Evolutionary conservation across 164 flowering plant genomes (phyloP).

Genomic region (Paratinospora sagittata): DNA sequence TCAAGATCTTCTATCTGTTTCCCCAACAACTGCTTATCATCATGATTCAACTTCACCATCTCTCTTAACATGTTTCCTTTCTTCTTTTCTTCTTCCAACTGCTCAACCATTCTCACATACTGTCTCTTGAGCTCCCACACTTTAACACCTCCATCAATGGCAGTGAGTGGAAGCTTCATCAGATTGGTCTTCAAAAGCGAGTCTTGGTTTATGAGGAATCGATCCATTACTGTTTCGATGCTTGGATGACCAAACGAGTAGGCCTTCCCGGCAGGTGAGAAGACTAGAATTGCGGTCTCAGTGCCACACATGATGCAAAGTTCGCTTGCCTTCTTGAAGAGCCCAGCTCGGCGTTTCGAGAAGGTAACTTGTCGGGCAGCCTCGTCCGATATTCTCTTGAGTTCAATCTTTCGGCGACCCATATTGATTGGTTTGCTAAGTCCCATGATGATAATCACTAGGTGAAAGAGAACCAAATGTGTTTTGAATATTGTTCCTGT

Average conservation of each 20-base stretch:
- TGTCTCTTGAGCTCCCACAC: constrained; percentile 48
- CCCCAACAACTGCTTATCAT: no score
- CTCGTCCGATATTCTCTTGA: constrained; percentile 35
- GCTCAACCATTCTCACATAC: constrained; percentile 25
- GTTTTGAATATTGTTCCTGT: no score
- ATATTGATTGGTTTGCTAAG: background rate
- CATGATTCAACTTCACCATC: background rate
- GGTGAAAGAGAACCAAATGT: no score
- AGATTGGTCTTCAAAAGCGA: no score
- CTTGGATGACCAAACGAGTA: constrained; percentile 65
- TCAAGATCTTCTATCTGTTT: background rate
- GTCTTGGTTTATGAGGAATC: constrained; percentile 19
- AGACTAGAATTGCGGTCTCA: constrained; percentile 47
- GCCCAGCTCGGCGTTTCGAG: constrained; percentile 61
- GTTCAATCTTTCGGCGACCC: constrained; percentile 59
- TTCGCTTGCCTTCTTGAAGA: constrained; percentile 76
- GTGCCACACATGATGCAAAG: constrained; percentile 63
- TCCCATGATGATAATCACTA: no score
- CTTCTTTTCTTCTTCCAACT: constrained; percentile 48
- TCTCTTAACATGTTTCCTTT: constrained; percentile 24
- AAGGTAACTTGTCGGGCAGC: constrained; percentile 53
- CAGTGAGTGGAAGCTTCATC: no score
- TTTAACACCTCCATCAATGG: constrained; percentile 6
- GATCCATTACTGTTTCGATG: constrained; percentile 41
- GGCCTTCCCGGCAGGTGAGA: constrained; percentile 56